A percentile compares a stretch with the other conserved stretches of the same genome.
Conservation (phyloP, 768 basidiomycete species). For the Cyclocybe cylindracea region DNA sequence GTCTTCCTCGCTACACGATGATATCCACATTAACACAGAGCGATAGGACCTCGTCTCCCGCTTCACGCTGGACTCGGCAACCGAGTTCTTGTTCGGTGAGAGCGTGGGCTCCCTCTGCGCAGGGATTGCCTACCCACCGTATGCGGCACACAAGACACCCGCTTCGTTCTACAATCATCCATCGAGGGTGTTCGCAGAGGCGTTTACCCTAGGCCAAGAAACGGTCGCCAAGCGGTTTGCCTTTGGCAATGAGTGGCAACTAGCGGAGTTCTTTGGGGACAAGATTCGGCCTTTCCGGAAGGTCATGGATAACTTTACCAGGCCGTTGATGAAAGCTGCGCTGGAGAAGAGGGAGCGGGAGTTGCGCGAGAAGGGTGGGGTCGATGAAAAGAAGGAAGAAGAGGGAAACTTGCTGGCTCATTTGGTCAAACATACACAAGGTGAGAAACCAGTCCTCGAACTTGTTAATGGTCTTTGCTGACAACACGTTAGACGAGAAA, state of each 20-base stretch:
- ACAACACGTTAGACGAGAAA: conserved; percentile 17
- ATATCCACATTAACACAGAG: too few relatives aligned
- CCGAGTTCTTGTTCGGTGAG: conserved; percentile 57
- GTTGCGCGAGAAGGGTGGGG: conserved; percentile 22
- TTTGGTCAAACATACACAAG: conserved; percentile 50
- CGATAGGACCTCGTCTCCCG: conserved; percentile 38
- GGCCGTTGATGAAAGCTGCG: conserved; percentile 49
- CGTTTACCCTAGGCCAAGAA: conserved; percentile 50
- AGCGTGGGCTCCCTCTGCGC: conserved; percentile 32
- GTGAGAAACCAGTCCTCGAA: not conserved
- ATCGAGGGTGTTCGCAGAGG: conserved; percentile 44
- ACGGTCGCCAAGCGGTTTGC: conserved; percentile 37
- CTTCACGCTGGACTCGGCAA: conserved; percentile 64
- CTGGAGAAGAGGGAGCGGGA: conserved; percentile 37
- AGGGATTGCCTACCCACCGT: conserved; percentile 39
- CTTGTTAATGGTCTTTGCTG: not conserved
- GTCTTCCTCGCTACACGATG: too few relatives aligned
- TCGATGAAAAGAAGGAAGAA: conserved; percentile 12
- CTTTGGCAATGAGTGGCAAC: conserved; percentile 35
- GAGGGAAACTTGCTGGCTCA: conserved; percentile 48
- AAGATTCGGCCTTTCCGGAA: conserved; percentile 40
- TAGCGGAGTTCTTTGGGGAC: conserved; percentile 54
- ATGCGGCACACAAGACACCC: conserved; percentile 24
- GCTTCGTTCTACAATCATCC: conserved; percentile 31
- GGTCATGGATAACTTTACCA: conserved; percentile 48